Evolutionary conservation across 768 basidiomycete genomes (phyloP), one percentile per base, ranked within the genome.

Genomic region (Trametes sanguinea): DNA sequence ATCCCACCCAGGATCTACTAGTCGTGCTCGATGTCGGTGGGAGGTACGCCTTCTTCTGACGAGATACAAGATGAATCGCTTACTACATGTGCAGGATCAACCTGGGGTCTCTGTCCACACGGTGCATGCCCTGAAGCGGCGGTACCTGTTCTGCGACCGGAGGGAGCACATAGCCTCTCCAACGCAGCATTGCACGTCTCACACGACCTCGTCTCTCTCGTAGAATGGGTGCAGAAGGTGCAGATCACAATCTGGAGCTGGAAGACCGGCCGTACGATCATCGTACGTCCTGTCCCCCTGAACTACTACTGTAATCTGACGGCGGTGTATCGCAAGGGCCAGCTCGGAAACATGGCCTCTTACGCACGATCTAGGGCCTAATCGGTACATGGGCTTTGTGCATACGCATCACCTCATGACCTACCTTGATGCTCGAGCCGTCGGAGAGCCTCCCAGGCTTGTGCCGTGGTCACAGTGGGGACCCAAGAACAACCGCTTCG

Each of bases 1-100:
- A 87, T 65, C 84, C 86, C 1, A 78, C 83, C 2, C 87, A 88
- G 67, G 85, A 88, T 64, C 68, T 88, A 42, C 73, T 87, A 43
- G 77, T 81, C 9, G 67, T 83, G 14, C 68, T 84, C 14, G 70
- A 72, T 37, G 35, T 54, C 14, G 56, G 60, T 37, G 64, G 66
- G 4, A 51, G 57, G 72, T 73, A 35, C 42, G 67, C 78, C n/a
- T 13, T 43, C 42, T 13, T 43, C 8, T 3, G 14, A 14, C 5
- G 42, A 9, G 7, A 8, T 43, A 5, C 42, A 43, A 9, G 42
- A 8, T 16, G 10, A n/a, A 8, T 14, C 13, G 7, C 30, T 10
- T 22, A 3, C 57, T 76, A 13, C 22, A 29, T 37, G 6, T 37
- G 35, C 35, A 73, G 72, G n/a, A 59, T 87, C 1, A 76, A 83